Conservation (phyloP, 1,139 yeast species). For the Candida dubliniensis region DNA sequence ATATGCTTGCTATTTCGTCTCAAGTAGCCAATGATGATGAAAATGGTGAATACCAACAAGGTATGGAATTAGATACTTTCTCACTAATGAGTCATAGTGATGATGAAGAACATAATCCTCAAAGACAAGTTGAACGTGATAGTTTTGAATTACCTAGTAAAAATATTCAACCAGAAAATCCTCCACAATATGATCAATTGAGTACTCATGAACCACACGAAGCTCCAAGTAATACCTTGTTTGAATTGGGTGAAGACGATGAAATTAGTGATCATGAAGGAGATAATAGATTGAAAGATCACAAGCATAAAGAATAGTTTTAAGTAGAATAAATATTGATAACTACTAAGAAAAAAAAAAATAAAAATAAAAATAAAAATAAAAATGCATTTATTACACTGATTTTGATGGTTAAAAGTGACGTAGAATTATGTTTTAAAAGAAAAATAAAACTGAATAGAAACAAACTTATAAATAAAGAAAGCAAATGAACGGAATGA, state of each 20-base stretch:
- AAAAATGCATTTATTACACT: no score
- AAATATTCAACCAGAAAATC: constrained; percentile 10
- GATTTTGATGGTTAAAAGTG: no score
- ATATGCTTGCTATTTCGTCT: constrained; percentile 91
- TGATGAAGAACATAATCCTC: constrained; percentile 23
- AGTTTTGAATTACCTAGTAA: constrained; percentile 38
- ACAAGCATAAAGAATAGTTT: constrained; percentile 10
- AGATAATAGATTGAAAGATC: constrained; percentile 31
- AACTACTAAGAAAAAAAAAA: no score
- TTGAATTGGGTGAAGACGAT: constrained; percentile 40
- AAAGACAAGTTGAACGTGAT: constrained; percentile 24
- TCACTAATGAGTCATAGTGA: constrained; percentile 59
- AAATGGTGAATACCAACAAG: constrained; percentile 25
- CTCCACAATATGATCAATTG: constrained; percentile 12
- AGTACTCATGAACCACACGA: constrained; percentile 8
- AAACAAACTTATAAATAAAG: no score
- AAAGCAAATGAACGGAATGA: no score
- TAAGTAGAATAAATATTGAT: constrained; percentile 3
- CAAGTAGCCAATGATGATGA: constrained; percentile 77
- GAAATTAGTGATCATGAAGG: constrained; percentile 30
- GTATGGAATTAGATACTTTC: constrained; percentile 70
- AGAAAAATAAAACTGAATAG: no score
- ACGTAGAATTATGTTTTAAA: no score
- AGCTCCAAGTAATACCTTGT: constrained; percentile 27
- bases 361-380: no score